Conservation (phyloP, 345 rosid genomes). For the Aquilaria yunnanensis region DNA sequence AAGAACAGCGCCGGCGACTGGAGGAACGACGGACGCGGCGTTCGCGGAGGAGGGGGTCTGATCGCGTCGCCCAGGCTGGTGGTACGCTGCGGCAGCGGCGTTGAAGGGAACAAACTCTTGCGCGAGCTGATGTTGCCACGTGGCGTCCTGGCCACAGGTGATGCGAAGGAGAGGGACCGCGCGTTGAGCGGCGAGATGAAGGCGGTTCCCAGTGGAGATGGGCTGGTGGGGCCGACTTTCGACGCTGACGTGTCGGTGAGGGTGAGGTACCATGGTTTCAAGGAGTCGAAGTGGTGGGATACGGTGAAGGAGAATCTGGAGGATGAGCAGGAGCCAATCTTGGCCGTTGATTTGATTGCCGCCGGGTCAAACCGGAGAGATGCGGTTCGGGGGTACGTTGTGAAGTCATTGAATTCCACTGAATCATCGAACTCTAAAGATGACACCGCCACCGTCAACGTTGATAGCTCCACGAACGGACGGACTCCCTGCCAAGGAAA, state of each 20-base stretch:
- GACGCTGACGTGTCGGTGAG: slow-evolving; percentile 53
- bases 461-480: slow-evolving; percentile 77
- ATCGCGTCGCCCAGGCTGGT: slow-evolving; percentile 12
- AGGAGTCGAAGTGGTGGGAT: slow-evolving; percentile 73
- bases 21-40: slow-evolving; percentile 81
- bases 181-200: slow-evolving; percentile 60
- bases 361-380: slow-evolving; percentile 73
- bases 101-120: slow-evolving; percentile 60
- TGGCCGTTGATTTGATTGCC: slow-evolving; percentile 53
- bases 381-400: slow-evolving; percentile 54
- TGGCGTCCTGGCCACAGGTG: slow-evolving; percentile 62
- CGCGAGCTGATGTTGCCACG: slow-evolving; percentile 35
- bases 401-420: slow-evolving; percentile 51
- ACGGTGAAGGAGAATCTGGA: slow-evolving; percentile 93
- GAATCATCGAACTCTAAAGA: slow-evolving; percentile 72
- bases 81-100: slow-evolving; percentile 73
- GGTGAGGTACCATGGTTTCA: slow-evolving; percentile 93
- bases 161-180: slow-evolving; percentile 72
- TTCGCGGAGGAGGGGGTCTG: slow-evolving; percentile 27
- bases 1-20: slow-evolving; percentile 89
- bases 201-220: slow-evolving; percentile 41
- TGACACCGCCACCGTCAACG: slow-evolving; percentile 57
- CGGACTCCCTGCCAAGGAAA: slow-evolving; percentile 68
- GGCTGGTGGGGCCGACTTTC: slow-evolving; percentile 38
- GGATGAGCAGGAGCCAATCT: slow-evolving; percentile 75